Evolutionary conservation across 805 yeast genomes (phyloP).

Genomic region (Spathaspora boniae): DNA sequence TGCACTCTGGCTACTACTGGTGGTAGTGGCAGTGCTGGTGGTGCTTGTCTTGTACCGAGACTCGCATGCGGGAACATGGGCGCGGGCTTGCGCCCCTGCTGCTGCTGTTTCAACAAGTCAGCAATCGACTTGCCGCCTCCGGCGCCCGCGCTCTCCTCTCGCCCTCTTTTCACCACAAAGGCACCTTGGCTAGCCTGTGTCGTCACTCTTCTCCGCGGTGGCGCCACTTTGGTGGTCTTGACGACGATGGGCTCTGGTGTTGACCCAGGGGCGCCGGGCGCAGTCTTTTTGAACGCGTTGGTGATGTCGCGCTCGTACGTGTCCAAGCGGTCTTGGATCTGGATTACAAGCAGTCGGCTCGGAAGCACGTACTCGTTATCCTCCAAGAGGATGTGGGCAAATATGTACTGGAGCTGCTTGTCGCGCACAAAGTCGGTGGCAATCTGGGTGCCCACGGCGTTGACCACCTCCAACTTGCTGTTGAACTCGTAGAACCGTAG

Average conservation of each 20-base stretch:
- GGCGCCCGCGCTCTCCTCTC: no score
- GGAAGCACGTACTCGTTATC: constrained; percentile 25
- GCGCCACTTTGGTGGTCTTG: neutral
- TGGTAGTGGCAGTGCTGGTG: constrained; percentile 1
- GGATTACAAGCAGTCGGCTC: constrained; percentile 24
- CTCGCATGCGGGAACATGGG: neutral
- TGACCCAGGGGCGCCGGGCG: neutral
- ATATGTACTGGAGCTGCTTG: constrained; percentile 7
- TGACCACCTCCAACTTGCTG: constrained; percentile 42
- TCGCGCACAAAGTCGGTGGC: constrained; percentile 27
- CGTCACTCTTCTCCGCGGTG: neutral
- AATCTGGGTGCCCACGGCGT: constrained; percentile 32
- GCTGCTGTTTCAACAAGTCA: no score
- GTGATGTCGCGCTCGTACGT: constrained; percentile 38
- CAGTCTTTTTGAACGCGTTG: constrained; percentile 6
- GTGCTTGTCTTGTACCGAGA: neutral
- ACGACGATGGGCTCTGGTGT: constrained; percentile 1
- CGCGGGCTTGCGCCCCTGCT: neutral
- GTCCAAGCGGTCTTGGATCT: constrained; percentile 27
- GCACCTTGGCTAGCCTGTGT: no score
- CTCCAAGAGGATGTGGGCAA: constrained; percentile 8
- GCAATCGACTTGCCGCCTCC: no score
- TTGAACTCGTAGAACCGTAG: constrained; percentile 46
- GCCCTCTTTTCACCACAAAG: constrained; percentile 1
- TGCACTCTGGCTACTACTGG: neutral